Conservation (phyloP, 352 stramenopile genomes). For the Hyphochytrium catenoides region DNA sequence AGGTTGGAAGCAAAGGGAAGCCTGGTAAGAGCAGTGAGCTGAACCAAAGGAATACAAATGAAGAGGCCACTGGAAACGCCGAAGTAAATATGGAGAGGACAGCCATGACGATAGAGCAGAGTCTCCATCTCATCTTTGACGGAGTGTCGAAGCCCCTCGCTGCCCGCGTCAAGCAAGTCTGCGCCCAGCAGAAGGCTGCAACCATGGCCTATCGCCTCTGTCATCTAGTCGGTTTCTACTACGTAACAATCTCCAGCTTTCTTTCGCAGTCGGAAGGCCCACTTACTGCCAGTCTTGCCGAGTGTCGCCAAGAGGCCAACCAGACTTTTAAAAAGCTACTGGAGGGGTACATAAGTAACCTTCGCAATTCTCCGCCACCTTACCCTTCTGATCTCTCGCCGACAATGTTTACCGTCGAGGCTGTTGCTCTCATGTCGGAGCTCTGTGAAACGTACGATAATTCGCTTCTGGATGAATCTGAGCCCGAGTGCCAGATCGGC, state of each 20-base stretch:
- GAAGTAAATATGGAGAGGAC: background rate
- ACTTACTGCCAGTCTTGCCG: too few species aligned
- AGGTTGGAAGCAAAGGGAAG: background rate
- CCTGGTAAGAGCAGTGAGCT: background rate
- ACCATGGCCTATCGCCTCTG: slow-evolving; percentile 33
- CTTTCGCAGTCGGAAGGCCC: slow-evolving; percentile 15
- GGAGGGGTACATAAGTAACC: too few species aligned
- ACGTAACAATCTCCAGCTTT: slow-evolving; percentile 24
- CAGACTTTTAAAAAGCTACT: too few species aligned
- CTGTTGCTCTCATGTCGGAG: too few species aligned
- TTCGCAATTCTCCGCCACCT: too few species aligned
- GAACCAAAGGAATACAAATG: background rate
- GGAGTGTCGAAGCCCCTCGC: slow-evolving; percentile 26
- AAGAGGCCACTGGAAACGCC: background rate
- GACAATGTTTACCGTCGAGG: too few species aligned
- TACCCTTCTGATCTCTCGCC: too few species aligned
- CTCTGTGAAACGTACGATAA: too few species aligned
- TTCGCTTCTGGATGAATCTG: too few species aligned
- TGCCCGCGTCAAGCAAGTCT: slow-evolving; percentile 32
- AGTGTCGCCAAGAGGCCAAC: too few species aligned
- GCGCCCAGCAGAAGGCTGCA: slow-evolving; percentile 22
- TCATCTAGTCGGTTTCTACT: slow-evolving; percentile 34
- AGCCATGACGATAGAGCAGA: slow-evolving; percentile 10
- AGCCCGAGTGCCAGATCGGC: too few species aligned
- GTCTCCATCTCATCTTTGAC: slow-evolving; percentile 23